Percentiles rank a stretch among this genome's conserved stretches.
Evolutionary conservation across 1,284 basidiomycete genomes (phyloP).

Genomic region (Vanrija humicola): DNA sequence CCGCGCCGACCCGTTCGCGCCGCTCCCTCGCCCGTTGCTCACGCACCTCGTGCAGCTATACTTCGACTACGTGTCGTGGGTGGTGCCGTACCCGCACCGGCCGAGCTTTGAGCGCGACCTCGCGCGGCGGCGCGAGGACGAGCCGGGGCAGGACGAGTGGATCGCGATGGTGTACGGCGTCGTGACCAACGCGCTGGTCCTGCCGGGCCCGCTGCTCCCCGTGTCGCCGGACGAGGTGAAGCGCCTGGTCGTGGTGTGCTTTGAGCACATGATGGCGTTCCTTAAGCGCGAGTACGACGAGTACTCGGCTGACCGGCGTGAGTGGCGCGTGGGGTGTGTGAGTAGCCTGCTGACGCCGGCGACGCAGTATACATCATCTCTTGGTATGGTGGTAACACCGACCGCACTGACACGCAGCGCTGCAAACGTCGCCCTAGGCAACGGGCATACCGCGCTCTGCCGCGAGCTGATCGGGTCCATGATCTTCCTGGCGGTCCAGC

Average conservation of each 20-base stretch:
- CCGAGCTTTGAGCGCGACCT: slow-evolving; percentile 79
- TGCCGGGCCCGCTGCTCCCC: slow-evolving; percentile 13
- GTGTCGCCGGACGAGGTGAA: slow-evolving; percentile 8
- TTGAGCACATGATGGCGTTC: not conserved
- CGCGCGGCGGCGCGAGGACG: slow-evolving; percentile 66
- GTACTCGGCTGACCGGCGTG: not conserved
- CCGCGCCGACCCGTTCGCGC: too few relatives aligned
- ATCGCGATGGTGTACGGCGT: slow-evolving; percentile 80
- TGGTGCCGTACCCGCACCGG: slow-evolving; percentile 57
- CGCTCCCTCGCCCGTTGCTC: slow-evolving; percentile 3
- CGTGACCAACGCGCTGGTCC: slow-evolving; percentile 69
- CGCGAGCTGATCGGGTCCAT: slow-evolving; percentile 6
- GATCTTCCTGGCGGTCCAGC: slow-evolving; percentile 1
- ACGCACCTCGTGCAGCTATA: slow-evolving; percentile 65
- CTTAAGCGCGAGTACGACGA: not conserved
- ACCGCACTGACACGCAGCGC: not conserved
- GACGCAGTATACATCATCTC: not conserved
- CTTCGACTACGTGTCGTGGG: slow-evolving; percentile 78
- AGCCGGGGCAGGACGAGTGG: slow-evolving; percentile 59
- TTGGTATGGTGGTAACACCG: not conserved
- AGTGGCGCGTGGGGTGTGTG: not conserved
- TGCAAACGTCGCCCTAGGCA: not conserved
- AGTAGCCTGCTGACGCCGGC: not conserved
- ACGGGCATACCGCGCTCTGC: not conserved
- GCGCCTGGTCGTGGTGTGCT: slow-evolving; percentile 10